Evolutionary conservation across 805 yeast genomes (phyloP), one percentile per base, ranked within the genome.

Genomic region (Candida loeiensis): DNA sequence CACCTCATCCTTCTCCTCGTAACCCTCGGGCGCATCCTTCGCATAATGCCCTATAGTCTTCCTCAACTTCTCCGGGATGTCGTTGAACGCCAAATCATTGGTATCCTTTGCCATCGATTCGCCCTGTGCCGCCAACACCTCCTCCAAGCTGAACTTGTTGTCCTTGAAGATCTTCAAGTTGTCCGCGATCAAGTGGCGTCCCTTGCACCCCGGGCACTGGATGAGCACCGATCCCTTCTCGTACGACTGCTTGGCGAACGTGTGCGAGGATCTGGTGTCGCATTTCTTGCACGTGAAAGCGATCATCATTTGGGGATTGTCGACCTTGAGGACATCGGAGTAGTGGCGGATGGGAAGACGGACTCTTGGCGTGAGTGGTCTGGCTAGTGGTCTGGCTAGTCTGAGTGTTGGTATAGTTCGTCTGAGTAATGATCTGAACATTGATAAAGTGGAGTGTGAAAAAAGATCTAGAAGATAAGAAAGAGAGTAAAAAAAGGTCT

Each of bases 241-340:
- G 58, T 91, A 91, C 0, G 96, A 90, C 62, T 91, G 98, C 50
- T 90, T 90, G 4, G 96, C 84, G 55, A 91, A 83, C n/a, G 82
- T 74, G 55, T 91, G 98, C 3, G 89, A 79, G 0, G 96, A 88
- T 41, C 97, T 69, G 2, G 84, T 77, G 34, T 78, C 73, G 63
- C 98, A 91, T 48, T 79, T 78, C 58, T 89, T 91, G 64, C 98
- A 91, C 0, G 96, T 91, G 64, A 91, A 90, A 0, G 95, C 91
- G 16, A 91, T 74, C 83, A 88, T 83, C 46, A 86, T 68, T 59
- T 82, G 78, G 2, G 95, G 95, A 45, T 82, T 79, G 39, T 85
- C 93, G 15, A 76, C 73, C 51, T 83, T 79, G 44, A 77, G 39
- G 17, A 39, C 27, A 25, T 25, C 15, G 21, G 33, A 30, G 33